A percentile compares a stretch with the other conserved stretches of the same genome.
Evolutionary conservation across 2,329 filamentous ascomycete species (phyloP).

Genomic region (Pyrenophora graminea): DNA sequence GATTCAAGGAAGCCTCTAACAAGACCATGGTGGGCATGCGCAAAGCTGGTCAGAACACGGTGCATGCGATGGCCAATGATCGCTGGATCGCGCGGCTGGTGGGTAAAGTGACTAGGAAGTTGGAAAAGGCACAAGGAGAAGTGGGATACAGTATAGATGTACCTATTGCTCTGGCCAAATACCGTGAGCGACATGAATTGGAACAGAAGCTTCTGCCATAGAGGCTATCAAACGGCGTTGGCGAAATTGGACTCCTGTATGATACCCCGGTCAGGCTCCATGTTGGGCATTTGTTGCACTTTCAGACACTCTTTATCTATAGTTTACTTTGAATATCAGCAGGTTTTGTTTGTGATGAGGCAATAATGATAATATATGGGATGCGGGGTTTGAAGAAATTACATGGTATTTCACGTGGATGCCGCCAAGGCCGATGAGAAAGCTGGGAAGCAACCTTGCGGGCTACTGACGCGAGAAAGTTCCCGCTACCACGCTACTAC

Average conservation of each 20-base stretch:
- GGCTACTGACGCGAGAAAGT: slow-evolving; percentile 8
- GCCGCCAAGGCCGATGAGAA: slow-evolving; percentile 8
- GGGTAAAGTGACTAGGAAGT: slow-evolving; percentile 55
- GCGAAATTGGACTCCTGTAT: neutral
- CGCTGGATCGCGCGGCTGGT: slow-evolving; percentile 60
- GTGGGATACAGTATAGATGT: slow-evolving; percentile 57
- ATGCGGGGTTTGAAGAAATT: no score
- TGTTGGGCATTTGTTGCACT: no score
- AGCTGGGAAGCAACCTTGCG: neutral
- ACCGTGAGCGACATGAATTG: slow-evolving; percentile 42
- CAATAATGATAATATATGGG: no score
- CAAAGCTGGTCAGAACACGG: slow-evolving; percentile 50
- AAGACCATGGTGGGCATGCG: slow-evolving; percentile 54
- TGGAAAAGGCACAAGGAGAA: slow-evolving; percentile 57
- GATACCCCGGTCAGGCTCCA: slow-evolving; percentile 2
- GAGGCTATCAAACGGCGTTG: neutral
- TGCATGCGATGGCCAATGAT: slow-evolving; percentile 55
- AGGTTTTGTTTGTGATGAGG: no score
- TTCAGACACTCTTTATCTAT: no score
- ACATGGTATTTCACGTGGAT: no score
- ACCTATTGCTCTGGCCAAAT: slow-evolving; percentile 49
- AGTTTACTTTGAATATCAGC: no score
- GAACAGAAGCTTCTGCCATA: slow-evolving; percentile 43
- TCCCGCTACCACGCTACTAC: neutral
- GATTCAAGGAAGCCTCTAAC: slow-evolving; percentile 39